phyloP scores from a whole-genome alignment of 768 basidiomycete species.

The Leccinellum albellum region DNA sequence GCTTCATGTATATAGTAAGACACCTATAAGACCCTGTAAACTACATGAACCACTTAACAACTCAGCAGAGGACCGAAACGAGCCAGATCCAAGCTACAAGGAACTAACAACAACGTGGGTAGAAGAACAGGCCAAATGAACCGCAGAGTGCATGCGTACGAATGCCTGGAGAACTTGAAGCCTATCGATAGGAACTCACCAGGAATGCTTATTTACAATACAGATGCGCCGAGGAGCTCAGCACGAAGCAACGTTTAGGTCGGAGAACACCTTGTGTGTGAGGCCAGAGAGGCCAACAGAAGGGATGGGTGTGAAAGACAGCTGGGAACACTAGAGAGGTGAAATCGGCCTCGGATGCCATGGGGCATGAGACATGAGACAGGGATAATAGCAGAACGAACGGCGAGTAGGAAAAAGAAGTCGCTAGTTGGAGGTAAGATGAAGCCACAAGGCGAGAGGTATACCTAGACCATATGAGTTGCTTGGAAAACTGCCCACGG shows the following conservation, averaged over 20 bases:
- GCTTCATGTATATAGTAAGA: not conserved
- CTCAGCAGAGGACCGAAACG: not conserved
- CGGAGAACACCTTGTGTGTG: not conserved
- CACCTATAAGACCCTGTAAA: not conserved
- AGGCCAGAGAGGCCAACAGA: not conserved
- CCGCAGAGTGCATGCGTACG: no score
- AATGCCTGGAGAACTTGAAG: not conserved
- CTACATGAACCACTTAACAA: not conserved
- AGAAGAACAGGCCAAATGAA: not conserved
- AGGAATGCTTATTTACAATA: not conserved
- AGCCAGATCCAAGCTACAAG: not conserved
- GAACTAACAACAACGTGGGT: not conserved
- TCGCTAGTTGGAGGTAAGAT: not conserved
- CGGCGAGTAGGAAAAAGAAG: not conserved
- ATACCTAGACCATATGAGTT: not conserved
- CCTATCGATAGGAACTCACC: not conserved
- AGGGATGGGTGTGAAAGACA: not conserved
- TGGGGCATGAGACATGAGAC: not conserved
- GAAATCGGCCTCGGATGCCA: not conserved
- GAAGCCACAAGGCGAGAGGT: not conserved
- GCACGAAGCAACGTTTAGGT: not conserved
- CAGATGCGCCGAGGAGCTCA: not conserved
- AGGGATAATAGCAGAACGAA: not conserved
- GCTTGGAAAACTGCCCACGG: not conserved
- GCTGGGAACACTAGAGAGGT: not conserved